Base-by-base conservation (phyloP, 2,329 filamentous ascomycete genomes). In the Alternaria longipes region DNA sequence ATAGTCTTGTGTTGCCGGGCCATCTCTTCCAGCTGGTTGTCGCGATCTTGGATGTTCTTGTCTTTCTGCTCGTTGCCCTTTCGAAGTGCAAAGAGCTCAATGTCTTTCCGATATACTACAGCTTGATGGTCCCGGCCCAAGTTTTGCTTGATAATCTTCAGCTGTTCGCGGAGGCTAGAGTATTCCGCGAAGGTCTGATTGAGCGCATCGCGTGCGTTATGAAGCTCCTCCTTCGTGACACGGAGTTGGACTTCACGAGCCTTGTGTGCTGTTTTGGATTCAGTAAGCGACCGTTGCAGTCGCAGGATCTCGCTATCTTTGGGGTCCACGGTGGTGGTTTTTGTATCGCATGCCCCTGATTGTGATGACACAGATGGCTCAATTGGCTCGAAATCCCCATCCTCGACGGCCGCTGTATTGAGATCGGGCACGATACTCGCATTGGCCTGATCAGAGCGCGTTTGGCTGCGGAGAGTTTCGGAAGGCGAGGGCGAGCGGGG, bases 51-150 rank as follows among this genome's bases (percentile, higher is more conserved):
- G 52, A 77, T 72, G 45, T 66, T 62, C 56, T 64, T 73, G 53
- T 78, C 75, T 53, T 77, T 77, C 47, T 76, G 74, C 42, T 77
- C 74, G 58, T 73, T 76, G 18, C 67, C 71, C 58, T 78, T 78
- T 3, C 75, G 72, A 9, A 77, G 66, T 6, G 75, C 75, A 63
- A 78, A 78, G 16, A 78, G 62, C 51, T 78, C 75, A 46, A 78
- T 78, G 49, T 78, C 75, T 49, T 77, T 78, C 20, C 75, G 69
- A 49, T 78, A 78, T 52, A 77, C 59, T 42, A 73, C 60, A 12
- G 74, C 66, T 61, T 78, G 75, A 20, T 78, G 75, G 26, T 77
- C 70, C 3, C 71, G 70, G 24, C 66, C 73, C 26, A 77, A 59
- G 8, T 62, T 70, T 24, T 75, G 69, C 45, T 74, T 78, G 58